phyloP scores from a whole-genome alignment of 768 basidiomycete species.

The Scleroderma bovista region DNA sequence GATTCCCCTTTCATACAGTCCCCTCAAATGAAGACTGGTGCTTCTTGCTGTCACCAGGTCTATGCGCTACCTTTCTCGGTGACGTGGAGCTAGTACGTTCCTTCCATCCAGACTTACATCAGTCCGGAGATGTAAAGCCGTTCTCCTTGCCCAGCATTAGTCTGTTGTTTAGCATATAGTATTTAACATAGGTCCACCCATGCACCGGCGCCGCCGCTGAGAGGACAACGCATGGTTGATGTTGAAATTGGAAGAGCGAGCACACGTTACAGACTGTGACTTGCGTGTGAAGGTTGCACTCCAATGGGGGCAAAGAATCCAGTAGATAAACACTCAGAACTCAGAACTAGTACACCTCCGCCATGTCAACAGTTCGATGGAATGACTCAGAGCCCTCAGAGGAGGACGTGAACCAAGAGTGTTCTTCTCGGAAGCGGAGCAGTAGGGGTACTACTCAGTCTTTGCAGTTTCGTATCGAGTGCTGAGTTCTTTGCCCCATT shows the following conservation, averaged over 20 bases:
- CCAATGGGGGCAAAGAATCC: neutral
- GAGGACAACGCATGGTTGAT: too few species aligned
- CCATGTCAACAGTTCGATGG: constrained; percentile 36
- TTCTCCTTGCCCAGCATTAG: neutral
- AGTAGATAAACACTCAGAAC: neutral
- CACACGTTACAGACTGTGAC: too few species aligned
- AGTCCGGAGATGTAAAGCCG: neutral
- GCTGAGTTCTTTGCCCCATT: constrained; percentile 11
- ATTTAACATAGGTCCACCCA: neutral
- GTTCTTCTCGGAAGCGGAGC: constrained; percentile 51
- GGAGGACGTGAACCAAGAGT: constrained; percentile 43
- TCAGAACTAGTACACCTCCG: neutral
- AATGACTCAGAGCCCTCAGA: constrained; percentile 58
- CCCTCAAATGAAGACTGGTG: constrained; percentile 54
- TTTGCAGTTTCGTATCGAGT: constrained; percentile 3
- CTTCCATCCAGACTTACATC: neutral
- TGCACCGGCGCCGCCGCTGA: too few species aligned
- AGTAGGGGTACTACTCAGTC: constrained; percentile 46
- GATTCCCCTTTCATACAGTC: constrained; percentile 74
- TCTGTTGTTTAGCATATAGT: constrained; percentile 10
- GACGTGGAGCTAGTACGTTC: neutral
- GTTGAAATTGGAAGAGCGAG: too few species aligned
- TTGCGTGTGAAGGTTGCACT: constrained; percentile 15
- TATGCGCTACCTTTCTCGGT: neutral
- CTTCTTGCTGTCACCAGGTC: neutral